Percentiles rank a stretch among this genome's conserved stretches.
These are phyloP conservation scores for Capsicum baccatum DNA, from an alignment of 257 asterid genomes.

Conservation along the genomic window DNA sequence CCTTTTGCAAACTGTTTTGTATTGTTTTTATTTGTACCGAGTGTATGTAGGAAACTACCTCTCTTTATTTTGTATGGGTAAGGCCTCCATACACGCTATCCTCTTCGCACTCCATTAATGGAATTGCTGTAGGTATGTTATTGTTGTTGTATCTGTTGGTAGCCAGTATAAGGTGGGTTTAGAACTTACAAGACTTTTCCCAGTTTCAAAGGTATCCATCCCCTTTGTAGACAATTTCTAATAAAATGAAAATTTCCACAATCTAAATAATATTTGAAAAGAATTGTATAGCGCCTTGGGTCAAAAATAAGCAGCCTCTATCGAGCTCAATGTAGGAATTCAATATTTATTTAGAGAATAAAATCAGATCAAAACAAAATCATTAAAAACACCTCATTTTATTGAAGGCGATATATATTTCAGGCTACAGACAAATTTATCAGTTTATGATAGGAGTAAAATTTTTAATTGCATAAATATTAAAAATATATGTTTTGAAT, in stretches of 20 bases:
- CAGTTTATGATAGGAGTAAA: not conserved
- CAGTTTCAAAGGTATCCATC: not conserved
- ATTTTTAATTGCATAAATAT: too few species aligned
- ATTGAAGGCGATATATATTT: not conserved
- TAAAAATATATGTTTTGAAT: too few species aligned
- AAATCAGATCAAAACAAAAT: not conserved
- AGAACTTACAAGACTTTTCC: not conserved
- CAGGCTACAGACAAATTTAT: not conserved
- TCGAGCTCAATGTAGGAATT: not conserved
- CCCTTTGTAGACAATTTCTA: not conserved
- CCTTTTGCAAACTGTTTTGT: too few species aligned
- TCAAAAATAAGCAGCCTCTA: not conserved
- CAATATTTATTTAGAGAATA: not conserved
- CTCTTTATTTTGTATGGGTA: too few species aligned
- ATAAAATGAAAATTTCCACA: not conserved
- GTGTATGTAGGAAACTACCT: too few species aligned
- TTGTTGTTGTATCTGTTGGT: too few species aligned
- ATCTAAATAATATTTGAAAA: not conserved
- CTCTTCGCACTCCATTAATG: too few species aligned
- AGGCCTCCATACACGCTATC: too few species aligned
- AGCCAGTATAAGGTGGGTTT: not conserved
- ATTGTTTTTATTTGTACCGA: too few species aligned
- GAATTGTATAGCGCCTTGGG: not conserved
- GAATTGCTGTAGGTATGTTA: too few species aligned
- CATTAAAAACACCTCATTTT: not conserved